Conservation (phyloP, 371 early-diverging fungal species). For the Rhizopus sp. region DNA sequence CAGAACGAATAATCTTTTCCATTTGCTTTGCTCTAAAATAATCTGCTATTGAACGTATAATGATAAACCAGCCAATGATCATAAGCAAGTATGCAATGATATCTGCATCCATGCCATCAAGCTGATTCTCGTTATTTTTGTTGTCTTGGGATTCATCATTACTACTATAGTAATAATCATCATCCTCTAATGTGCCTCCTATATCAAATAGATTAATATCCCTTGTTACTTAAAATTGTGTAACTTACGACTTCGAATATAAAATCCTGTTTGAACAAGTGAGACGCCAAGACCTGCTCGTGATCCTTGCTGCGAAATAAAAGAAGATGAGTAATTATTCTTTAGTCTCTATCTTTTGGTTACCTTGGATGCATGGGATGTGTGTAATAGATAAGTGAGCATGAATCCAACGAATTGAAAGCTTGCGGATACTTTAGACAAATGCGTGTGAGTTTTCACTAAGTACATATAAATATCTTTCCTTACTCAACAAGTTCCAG, state of each 20-base stretch:
- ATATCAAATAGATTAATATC: background rate
- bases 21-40: conserved; percentile 54
- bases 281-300: conserved; percentile 65
- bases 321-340: background rate
- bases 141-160: conserved; percentile 13
- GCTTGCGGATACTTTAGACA: conserved; percentile 60
- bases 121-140: background rate
- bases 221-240: background rate
- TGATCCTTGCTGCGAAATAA: conserved; percentile 48
- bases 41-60: conserved; percentile 50
- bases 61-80: conserved; percentile 60
- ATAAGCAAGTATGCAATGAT: conserved; percentile 48
- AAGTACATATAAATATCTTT: background rate
- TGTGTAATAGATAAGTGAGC: conserved; percentile 68
- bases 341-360: background rate
- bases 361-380: conserved; percentile 67
- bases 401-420: conserved; percentile 76
- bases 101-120: conserved; percentile 21
- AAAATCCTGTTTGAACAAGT: conserved; percentile 53
- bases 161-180: conserved; percentile 9
- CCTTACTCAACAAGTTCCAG: conserved; percentile 63
- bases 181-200: conserved; percentile 33
- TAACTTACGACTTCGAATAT: conserved; percentile 51
- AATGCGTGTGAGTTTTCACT: background rate
- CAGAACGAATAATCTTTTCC: conserved; percentile 46